Evolutionary conservation across 176 grass and related monocot species (phyloP), one percentile per base, ranked within the genome.

Genomic region (Thalia dealbata): DNA sequence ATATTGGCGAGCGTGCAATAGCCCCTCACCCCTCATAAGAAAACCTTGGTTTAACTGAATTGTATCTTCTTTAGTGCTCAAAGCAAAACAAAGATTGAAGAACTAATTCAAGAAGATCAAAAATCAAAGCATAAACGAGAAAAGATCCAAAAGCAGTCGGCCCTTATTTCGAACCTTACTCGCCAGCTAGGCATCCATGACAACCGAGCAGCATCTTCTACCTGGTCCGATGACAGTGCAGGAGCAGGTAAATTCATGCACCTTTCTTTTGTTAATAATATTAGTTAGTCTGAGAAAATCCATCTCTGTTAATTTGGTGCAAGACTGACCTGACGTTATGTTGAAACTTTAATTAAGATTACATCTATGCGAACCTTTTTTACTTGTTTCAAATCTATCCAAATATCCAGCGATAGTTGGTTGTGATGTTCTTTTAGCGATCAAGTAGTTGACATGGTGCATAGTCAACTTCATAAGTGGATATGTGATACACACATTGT

Each of bases 161-260:
- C 90, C 56, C 77, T 93, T 58, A 62, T 99, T 74, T 99, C 95
- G 58, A 93, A 93, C 68, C 90, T 99, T 62, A 99, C 85, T 69
- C 95, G 85, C 51, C 95, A 99, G 73, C 87, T 99, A 29, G 88
- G 87, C 44, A 76, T 93, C 52, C 89, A 93, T 75, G 95, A 99
- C 71, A 93, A 99, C 72, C 81, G 90, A 61, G 82, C 90, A 71
- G 60, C 85, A 68, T 71, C 76, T 73, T 81, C 88, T 41, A 81
- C 87, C 73, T 84, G 85, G 79, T 85, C 90, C 10, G 80, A 88
- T 44, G 85, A 74, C 22, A 69, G 70, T 63, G 45, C 78, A 61
- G 87, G 80, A 84, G 50, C 74, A 74, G 87, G 90, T 99, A 84
- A 82, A 73, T 24, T 38, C 52, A 50, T 3, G 77, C 24, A 78